Evolutionary conservation across 1,284 basidiomycete genomes (phyloP), one percentile per base, ranked within the genome.

Genomic region (Trichosporon sp.): DNA sequence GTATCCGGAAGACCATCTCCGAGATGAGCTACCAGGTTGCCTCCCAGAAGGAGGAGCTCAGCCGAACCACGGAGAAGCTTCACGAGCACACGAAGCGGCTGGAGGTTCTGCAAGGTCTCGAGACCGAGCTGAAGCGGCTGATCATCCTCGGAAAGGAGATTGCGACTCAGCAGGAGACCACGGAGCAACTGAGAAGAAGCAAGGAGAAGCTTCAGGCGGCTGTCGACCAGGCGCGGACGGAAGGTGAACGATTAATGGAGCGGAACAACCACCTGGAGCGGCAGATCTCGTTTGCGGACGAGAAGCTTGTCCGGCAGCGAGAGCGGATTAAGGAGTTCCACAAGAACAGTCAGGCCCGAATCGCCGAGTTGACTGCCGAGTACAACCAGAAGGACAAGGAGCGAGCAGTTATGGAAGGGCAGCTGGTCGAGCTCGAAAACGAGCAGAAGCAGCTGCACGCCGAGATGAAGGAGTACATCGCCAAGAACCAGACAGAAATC

Each of bases 21-120:
- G 86, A 87, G 29, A 92, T 94, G 90, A 86, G 87, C 3, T 77
- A 83, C 9, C 88, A 86, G 0, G 86, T 68, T 87, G 89, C 74
- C 87, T 90, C 75, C 88, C 90, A 83, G 87, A 86, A 78, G 64
- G 68, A 68, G 68, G 85, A 85, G 0, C 85, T 91, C 15, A 84
- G 86, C 0, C 80, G 86, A 69, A 87, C 89, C 69, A 90, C 92
- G 75, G 85, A 86, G 18, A 92, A 92, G 81, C 85, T 88, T 1
- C 85, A 91, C 56, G 92, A 93, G 75, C 85, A 92, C 11, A 88
- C 90, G 71, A 84, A 87, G n/a, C 91, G 92, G 77, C 86, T 91
- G 31, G 86, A 88, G 51, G 87, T 88, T 4, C 83, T 93, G 56
- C 84, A 86, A n/a, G 86, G 85, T 66, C 90, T 93, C 68, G 91